Base-by-base conservation (phyloP, 1,284 basidiomycete species). In the Melampsora larici-populina region DNA sequence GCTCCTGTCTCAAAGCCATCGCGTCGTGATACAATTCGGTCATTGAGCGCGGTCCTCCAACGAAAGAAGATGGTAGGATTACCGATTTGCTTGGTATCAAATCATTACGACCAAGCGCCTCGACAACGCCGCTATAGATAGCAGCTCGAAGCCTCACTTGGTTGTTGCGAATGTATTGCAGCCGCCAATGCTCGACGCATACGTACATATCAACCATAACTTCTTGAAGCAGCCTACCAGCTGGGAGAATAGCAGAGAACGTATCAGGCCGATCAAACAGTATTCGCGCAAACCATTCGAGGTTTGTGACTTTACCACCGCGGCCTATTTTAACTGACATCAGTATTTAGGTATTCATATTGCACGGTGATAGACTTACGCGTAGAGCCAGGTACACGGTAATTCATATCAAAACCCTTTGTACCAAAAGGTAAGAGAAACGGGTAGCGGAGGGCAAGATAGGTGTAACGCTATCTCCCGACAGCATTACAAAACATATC, bases 51-150 rank as follows among this genome's bases (percentile, higher is more conserved):
- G 85, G 83, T 11, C 87, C 83, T n/a, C 85, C 85, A 65, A 80
- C 81, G 78, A 85, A 85, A 1, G 85, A 85, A 0, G 86, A 86
- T 1, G 86, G 86, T n/a, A 87, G 81, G 48, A 87, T 82, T 9
- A 83, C 40, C 6, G 21, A 65, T 0, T 78, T 77, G 13, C 78
- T 78, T 24, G 80, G 78, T 5, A 8, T 62, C 67, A 4, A 78
- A 36, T 0, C 79, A 81, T 65, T 43, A 21, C 49, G 26, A 3
- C 48, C 21, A 2, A 73, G 6, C 1, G 62, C 26, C 1, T 49
- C 62, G 0, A 18, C 36, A 7, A 65, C 2, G 15, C 43, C 43
- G 2, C 9, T 1, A 43, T 73, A 73, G 15, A 51, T 31, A 0
- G 46, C 24, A 7, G 29, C 40, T n/a, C 36, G 31, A 8, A 73